Evolutionary conservation across 257 asterid genomes (phyloP).

Genomic region (Parsonsia alboflavescens): DNA sequence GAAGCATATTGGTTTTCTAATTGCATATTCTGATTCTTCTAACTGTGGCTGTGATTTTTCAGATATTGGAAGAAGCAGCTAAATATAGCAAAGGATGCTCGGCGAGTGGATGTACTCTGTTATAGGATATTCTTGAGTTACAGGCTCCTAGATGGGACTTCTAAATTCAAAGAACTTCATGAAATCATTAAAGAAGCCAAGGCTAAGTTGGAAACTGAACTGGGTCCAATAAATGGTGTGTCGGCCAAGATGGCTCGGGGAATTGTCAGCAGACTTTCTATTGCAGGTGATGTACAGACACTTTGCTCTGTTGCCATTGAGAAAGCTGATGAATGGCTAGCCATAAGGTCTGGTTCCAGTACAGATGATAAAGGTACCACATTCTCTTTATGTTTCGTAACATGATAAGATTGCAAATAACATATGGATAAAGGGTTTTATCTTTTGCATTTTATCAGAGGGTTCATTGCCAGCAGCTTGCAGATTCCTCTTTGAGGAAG

Average conservation of each 20-base stretch:
- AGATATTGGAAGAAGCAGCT: slow-evolving; percentile 92
- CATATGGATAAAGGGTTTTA: slow-evolving; percentile 3
- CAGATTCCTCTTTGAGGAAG: slow-evolving; percentile 76
- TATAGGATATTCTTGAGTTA: slow-evolving; percentile 71
- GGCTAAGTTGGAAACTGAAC: slow-evolving; percentile 75
- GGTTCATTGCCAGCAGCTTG: slow-evolving; percentile 83
- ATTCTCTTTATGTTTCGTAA: slow-evolving; percentile 5
- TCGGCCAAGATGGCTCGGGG: slow-evolving; percentile 91
- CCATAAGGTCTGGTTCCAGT: slow-evolving; percentile 35
- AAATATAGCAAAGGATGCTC: slow-evolving; percentile 79
- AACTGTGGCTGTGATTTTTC: slow-evolving; percentile 22
- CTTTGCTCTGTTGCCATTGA: slow-evolving; percentile 80
- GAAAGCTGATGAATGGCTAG: slow-evolving; percentile 63
- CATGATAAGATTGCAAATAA: background rate
- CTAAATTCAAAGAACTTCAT: slow-evolving; percentile 72
- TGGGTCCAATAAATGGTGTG: slow-evolving; percentile 79
- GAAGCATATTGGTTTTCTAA: slow-evolving; percentile 4
- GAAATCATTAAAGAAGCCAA: slow-evolving; percentile 68
- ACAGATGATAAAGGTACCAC: slow-evolving; percentile 39
- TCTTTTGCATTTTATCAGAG: slow-evolving; percentile 45
- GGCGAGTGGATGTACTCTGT: slow-evolving; percentile 75
- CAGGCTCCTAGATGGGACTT: slow-evolving; percentile 76
- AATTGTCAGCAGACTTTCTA: slow-evolving; percentile 77
- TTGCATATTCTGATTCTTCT: slow-evolving; percentile 2
- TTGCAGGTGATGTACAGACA: slow-evolving; percentile 65